Evolutionary conservation across 257 asterid species (phyloP).

Genomic region (Lycium ferocissimum): DNA sequence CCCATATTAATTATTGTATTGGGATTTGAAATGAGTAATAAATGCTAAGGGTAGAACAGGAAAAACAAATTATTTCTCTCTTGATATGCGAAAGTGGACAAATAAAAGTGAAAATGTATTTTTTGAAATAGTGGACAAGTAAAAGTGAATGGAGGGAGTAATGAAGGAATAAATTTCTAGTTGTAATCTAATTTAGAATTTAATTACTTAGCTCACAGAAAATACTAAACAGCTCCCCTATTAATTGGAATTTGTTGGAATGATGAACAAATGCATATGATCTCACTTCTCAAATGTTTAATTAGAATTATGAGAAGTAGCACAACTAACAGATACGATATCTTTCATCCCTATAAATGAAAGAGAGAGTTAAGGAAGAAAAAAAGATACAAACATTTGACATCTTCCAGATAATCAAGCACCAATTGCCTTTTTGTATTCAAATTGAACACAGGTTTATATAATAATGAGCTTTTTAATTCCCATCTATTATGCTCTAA

Average conservation of each 20-base stretch:
- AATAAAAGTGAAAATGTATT: no score
- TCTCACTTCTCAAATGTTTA: not conserved
- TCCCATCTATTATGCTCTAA: not conserved
- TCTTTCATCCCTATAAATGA: not conserved
- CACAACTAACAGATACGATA: not conserved
- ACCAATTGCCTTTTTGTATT: not conserved
- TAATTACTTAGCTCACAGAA: not conserved
- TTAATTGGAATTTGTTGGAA: not conserved
- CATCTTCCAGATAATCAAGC: not conserved
- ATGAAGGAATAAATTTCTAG: not conserved
- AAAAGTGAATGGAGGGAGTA: no score
- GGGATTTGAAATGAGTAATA: no score
- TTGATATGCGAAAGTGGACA: no score
- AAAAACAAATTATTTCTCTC: no score
- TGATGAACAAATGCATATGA: not conserved
- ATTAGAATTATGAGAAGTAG: not conserved
- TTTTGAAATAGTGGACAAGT: no score
- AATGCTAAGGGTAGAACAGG: no score
- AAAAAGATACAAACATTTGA: not conserved
- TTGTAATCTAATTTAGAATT: no score
- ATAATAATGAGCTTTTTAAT: not conserved
- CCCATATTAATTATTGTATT: no score
- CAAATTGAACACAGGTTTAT: not conserved
- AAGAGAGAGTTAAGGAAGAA: not conserved
- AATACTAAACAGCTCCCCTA: not conserved